Percentiles rank a stretch among this genome's conserved stretches.
Evolutionary conservation across 768 basidiomycete species (phyloP).

Genomic region (Pholiota conissans): DNA sequence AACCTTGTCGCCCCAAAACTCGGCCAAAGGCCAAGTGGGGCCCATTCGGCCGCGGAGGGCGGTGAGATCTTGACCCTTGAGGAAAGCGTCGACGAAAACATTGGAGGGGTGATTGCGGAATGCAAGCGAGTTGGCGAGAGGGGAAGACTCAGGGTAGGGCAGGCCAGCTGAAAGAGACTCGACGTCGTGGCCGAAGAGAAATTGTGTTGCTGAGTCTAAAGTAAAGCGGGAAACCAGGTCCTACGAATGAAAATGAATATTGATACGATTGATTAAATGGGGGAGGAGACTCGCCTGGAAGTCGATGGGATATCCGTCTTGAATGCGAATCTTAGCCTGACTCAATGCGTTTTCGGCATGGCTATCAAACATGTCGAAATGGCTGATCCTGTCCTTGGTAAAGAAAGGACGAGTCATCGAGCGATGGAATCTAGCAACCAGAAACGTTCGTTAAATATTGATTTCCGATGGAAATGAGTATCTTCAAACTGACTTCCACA

Average conservation of each 20-base stretch:
- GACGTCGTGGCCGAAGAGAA: slow-evolving; percentile 57
- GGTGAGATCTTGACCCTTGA: slow-evolving; percentile 42
- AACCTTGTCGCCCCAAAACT: slow-evolving; percentile 47
- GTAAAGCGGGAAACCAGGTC: slow-evolving; percentile 53
- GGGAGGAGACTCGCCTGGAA: slow-evolving; percentile 45
- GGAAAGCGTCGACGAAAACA: slow-evolving; percentile 50
- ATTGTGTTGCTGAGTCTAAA: slow-evolving; percentile 63
- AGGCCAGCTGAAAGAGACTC: slow-evolving; percentile 48
- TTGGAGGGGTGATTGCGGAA: slow-evolving; percentile 32
- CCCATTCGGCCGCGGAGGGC: slow-evolving; percentile 43
- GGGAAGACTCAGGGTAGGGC: slow-evolving; percentile 42
- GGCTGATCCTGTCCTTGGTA: slow-evolving; percentile 53
- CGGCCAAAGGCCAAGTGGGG: slow-evolving; percentile 47
- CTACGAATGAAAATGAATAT: slow-evolving; percentile 17
- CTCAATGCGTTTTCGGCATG: slow-evolving; percentile 49
- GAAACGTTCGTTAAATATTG: neutral
- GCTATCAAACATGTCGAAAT: slow-evolving; percentile 61
- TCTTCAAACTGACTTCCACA: slow-evolving; percentile 57
- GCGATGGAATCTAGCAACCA: slow-evolving; percentile 50
- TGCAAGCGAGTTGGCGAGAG: slow-evolving; percentile 26
- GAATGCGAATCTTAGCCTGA: slow-evolving; percentile 42
- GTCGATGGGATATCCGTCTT: slow-evolving; percentile 51
- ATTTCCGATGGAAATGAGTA: neutral
- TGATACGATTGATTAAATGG: neutral
- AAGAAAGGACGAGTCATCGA: slow-evolving; percentile 72